phyloP scores from a whole-genome alignment of 768 basidiomycete species.

The Mycena rosella region DNA sequence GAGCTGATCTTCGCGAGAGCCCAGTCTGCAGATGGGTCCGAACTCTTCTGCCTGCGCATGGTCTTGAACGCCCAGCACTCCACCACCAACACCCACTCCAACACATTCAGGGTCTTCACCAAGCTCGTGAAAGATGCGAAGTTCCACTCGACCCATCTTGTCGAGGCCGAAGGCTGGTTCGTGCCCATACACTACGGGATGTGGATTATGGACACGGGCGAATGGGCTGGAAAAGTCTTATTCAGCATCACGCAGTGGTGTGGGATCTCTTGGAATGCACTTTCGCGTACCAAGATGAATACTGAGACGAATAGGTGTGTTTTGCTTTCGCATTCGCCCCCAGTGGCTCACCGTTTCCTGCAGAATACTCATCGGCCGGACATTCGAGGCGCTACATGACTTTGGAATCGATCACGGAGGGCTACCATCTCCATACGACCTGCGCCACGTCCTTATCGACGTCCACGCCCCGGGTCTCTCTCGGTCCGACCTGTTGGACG shows the following conservation, averaged over 20 bases:
- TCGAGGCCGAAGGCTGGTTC: background rate
- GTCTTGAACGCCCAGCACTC: background rate
- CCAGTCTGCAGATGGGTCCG: background rate
- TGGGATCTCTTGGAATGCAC: background rate
- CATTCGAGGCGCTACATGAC: background rate
- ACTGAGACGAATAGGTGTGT: background rate
- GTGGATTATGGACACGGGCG: slow-evolving; percentile 19
- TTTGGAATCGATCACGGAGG: background rate
- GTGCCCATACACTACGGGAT: slow-evolving; percentile 18
- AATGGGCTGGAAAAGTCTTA: background rate
- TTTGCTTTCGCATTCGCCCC: background rate
- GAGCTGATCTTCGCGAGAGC: background rate
- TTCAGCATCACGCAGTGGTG: slow-evolving; percentile 11
- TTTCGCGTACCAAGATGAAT: background rate
- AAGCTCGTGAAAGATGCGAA: background rate
- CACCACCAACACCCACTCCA: background rate
- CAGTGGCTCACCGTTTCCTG: background rate
- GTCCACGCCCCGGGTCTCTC: background rate
- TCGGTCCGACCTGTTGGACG: background rate
- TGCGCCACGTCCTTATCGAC: background rate
- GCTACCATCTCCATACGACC: background rate
- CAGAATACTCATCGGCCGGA: background rate
- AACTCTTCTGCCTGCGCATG: background rate
- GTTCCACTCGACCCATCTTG: background rate
- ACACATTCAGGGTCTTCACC: background rate